Percentiles rank a stretch among this genome's conserved stretches.
These are phyloP conservation scores for Excoecaria agallocha DNA, from an alignment of 345 rosid genomes.

Conservation along the genomic window DNA sequence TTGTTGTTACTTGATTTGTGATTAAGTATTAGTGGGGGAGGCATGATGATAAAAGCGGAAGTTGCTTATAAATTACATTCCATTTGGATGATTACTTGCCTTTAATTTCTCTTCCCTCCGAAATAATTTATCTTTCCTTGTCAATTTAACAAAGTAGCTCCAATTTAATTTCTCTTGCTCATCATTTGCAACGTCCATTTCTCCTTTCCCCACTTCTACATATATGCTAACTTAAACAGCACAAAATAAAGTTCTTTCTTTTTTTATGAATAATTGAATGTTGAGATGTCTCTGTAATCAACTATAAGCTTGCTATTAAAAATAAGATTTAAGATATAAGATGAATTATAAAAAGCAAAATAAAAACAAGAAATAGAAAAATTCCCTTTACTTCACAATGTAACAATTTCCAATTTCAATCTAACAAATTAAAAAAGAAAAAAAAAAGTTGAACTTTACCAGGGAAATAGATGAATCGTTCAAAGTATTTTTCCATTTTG, in stretches of 20 bases:
- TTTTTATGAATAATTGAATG: no score
- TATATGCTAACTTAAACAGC: background rate
- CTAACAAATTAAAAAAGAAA: background rate
- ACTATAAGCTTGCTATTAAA: no score
- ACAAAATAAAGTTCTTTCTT: no score
- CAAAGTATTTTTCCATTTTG: background rate
- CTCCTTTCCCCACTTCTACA: no score
- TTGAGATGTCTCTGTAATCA: no score
- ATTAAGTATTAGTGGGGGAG: background rate
- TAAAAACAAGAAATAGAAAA: no score
- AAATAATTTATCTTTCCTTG: background rate
- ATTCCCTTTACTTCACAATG: background rate
- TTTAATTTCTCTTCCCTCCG: background rate
- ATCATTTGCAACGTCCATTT: background rate
- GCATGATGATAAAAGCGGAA: background rate
- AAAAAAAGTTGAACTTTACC: no score
- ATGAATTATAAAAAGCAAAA: no score
- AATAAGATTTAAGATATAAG: no score
- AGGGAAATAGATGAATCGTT: no score
- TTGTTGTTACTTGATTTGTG: background rate
- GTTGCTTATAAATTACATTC: conserved; percentile 4
- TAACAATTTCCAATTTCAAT: conserved; percentile 16
- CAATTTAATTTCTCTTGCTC: background rate
- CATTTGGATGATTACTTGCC: background rate
- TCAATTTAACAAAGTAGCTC: background rate